Conservation (phyloP, 331 rosid species). For the Telfairia occidentalis region DNA sequence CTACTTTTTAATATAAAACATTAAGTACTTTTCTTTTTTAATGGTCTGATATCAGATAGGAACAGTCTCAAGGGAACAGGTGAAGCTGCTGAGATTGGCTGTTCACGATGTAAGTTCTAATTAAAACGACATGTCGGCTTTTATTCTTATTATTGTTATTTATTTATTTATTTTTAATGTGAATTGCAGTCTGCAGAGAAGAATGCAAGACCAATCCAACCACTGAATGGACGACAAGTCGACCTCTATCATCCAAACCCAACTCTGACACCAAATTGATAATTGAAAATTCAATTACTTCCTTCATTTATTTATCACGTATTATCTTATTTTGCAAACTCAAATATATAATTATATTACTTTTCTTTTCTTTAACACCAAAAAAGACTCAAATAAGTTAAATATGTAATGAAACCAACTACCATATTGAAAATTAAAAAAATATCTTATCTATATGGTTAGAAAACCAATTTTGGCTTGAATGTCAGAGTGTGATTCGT, state of each 20-base stretch:
- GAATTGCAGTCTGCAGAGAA: constrained; percentile 15
- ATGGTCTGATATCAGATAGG: constrained; percentile 22
- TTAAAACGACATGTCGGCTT: not conserved
- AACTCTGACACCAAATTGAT: not conserved
- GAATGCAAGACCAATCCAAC: constrained; percentile 26
- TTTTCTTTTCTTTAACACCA: not conserved
- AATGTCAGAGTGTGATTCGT: no score
- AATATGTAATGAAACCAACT: no score
- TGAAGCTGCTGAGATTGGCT: constrained; percentile 32
- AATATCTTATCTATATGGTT: no score
- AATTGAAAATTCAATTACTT: not conserved
- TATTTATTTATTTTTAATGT: not conserved
- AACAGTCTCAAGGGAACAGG: constrained; percentile 32
- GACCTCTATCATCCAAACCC: not conserved
- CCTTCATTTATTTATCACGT: not conserved
- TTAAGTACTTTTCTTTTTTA: not conserved
- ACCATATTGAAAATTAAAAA: no score
- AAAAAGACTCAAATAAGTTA: no score
- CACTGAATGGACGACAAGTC: constrained; percentile 12
- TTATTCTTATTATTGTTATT: not conserved
- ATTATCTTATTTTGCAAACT: not conserved
- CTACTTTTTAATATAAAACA: no score
- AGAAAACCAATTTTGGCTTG: no score
- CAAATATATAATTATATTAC: not conserved
- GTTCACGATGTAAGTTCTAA: constrained; percentile 44